Evolutionary conservation across 2,329 filamentous ascomycete genomes (phyloP), one percentile per base, ranked within the genome.

Genomic region (Verticillium zaregamsianum): DNA sequence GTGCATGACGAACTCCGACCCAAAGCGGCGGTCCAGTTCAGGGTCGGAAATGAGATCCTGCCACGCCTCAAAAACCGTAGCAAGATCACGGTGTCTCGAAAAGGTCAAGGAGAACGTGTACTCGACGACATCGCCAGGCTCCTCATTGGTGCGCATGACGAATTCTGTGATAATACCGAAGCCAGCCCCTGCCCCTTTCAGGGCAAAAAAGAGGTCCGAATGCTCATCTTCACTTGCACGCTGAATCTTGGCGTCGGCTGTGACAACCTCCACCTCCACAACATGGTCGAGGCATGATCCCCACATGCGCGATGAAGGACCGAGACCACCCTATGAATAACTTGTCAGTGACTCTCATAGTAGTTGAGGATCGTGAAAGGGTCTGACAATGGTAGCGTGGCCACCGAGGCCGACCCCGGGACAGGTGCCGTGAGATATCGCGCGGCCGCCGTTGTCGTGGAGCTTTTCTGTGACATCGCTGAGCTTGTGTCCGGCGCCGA

Each of bases 81-180:
- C 80, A 66, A 83, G 79, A 1, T 82, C 77, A 12, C 73, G 66
- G 33, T 80, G 78, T 4, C 75, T 79, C 5, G 79, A 80, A 3
- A 86, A 75, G 20, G 76, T 79, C 62, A 88, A 73, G 9, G 77
- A 78, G 71, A 83, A 89, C 1, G 81, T 80, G 70, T 87, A 89
- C 63, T 87, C 80, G 11, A 89, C 77, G 3, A 86, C 77, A n/a
- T 75, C 73, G 5, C 76, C 79, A 1, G 86, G 85, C 61, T 84
- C 83, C 0, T 80, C 78, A 31, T 86, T 80, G 0, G 86, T 88
- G 62, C 76, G 77, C 64, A 86, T 73, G 20, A 82, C 78, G 64
- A 87, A 87, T 62, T 82, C 77, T 55, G 84, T 86, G 63, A 86
- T 76, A 65, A 87, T 75, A 40, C 83, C 85, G 61, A 86, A 86